Evolutionary conservation across 768 basidiomycete species (phyloP), one percentile per base, ranked within the genome.

Genomic region (Suillus fuscotomentosus): DNA sequence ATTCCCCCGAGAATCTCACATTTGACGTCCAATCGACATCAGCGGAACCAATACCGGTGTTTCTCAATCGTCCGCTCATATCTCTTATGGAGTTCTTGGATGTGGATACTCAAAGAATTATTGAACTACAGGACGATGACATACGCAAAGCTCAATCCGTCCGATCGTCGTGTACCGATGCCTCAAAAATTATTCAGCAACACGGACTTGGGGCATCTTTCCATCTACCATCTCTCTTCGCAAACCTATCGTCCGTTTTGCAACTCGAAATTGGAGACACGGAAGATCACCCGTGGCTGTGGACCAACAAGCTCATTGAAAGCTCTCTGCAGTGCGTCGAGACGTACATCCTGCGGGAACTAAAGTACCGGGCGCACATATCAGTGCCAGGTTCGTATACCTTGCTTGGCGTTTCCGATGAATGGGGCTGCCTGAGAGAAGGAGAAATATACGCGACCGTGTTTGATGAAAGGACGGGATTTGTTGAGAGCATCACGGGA

Each of bases 331-430:
- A 73, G 27, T 82, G 75, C 62, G 78, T 76, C 0, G 76, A 77
- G 48, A 81, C 79, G 9, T 79, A 85, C 65, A 76, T 82, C 9
- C 72, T 87, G 24, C 78, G 85, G 7, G 80, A 82, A 50, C 75
- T 86, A 69, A 86, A 86, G 69, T 80, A 81, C 65, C 78, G 80
- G 13, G 84, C 79, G 3, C 81, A 81, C 45, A 86, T 86, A 42
- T 77, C 78, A 0, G 78, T 86, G 3, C 82, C 84, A 0, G 79
- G 76, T 14, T 81, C 79, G 36, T 81, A 72, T 51, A 86, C 84
- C 0, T 73, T 86, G 2, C 79, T 86, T 24, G 86, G 85, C 0
- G 83, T 86, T 15, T 79, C 80, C 14, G 85, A 86, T 65, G 81
- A 83, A 51, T 80, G 80, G 77, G 74, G 76, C 20, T 82, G 80